Evolutionary conservation across 1,284 basidiomycete genomes (phyloP).

Genomic region (Chiua sp.): DNA sequence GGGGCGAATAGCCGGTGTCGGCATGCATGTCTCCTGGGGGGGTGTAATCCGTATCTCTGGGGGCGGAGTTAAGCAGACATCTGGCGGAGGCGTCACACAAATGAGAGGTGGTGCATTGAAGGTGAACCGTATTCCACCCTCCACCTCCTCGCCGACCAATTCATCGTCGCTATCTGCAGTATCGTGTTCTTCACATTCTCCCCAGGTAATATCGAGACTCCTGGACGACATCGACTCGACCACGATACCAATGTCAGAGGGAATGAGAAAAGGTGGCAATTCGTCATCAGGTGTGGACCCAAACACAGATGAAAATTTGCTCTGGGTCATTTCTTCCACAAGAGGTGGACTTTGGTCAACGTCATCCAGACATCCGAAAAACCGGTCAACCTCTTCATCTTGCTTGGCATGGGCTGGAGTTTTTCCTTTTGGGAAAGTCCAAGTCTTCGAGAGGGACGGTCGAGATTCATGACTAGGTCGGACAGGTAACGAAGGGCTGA

Average conservation of each 20-base stretch:
- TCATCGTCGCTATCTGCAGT: constrained; percentile 43
- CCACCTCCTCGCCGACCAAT: constrained; percentile 51
- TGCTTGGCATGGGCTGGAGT: constrained; percentile 20
- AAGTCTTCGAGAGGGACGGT: constrained; percentile 63
- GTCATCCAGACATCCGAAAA: constrained; percentile 78
- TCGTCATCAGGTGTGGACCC: constrained; percentile 50
- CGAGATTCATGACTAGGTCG: constrained; percentile 37
- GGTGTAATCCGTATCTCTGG: constrained; percentile 30
- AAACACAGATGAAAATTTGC: constrained; percentile 58
- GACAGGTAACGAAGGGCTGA: constrained; percentile 12
- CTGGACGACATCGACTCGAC: constrained; percentile 37
- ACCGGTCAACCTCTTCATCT: constrained; percentile 54
- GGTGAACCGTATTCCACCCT: constrained; percentile 71
- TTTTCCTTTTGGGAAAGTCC: constrained; percentile 68
- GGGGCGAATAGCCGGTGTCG: constrained; percentile 15
- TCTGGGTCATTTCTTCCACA: constrained; percentile 58
- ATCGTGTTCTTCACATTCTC: constrained; percentile 52
- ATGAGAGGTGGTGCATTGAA: constrained; percentile 61
- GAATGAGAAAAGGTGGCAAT: constrained; percentile 54
- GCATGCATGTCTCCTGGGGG: constrained; percentile 15
- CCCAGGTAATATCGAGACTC: constrained; percentile 46
- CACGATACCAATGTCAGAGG: constrained; percentile 56
- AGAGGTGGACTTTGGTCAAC: constrained; percentile 50
- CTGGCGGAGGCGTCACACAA: constrained; percentile 46
- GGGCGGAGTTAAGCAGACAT: constrained; percentile 45